Percentiles rank a stretch among this genome's conserved stretches.
phyloP scores from a whole-genome alignment of 1,284 basidiomycete species.

The Rhizoctonia solani region DNA sequence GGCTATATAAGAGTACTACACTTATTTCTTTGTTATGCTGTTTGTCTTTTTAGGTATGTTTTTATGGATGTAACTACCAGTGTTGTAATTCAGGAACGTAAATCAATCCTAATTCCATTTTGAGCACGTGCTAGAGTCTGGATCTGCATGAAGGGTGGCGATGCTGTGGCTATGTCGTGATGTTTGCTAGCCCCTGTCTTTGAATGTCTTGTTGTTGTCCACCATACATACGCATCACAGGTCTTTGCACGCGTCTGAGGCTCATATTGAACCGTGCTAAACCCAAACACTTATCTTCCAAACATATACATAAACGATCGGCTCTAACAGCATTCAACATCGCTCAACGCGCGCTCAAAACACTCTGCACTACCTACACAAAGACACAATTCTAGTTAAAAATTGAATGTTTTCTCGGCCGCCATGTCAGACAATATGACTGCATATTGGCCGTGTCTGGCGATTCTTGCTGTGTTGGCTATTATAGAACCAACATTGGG shows the following conservation, averaged over 20 bases:
- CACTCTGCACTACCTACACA: not conserved
- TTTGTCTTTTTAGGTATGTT: not conserved
- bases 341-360: not conserved
- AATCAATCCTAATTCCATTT: constrained; percentile 14
- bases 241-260: too few species aligned
- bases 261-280: too few species aligned
- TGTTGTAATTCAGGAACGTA: not conserved
- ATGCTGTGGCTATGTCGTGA: not conserved
- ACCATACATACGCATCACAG: constrained; percentile 6
- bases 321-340: not conserved
- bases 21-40: constrained; percentile 11
- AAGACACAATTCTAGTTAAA: not conserved
- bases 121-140: constrained; percentile 17
- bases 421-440: not conserved
- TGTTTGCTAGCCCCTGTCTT: constrained; percentile 30
- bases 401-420: not conserved
- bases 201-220: not conserved
- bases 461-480: not conserved
- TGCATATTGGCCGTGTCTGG: not conserved
- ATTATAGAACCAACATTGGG: not conserved
- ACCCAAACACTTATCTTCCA: too few species aligned
- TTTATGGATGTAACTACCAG: not conserved
- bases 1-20: not conserved
- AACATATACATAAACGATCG: too few species aligned
- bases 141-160: constrained; percentile 17